phyloP scores from a whole-genome alignment of 1,284 basidiomycete genomes.

The Exobasidium rhododendri region DNA sequence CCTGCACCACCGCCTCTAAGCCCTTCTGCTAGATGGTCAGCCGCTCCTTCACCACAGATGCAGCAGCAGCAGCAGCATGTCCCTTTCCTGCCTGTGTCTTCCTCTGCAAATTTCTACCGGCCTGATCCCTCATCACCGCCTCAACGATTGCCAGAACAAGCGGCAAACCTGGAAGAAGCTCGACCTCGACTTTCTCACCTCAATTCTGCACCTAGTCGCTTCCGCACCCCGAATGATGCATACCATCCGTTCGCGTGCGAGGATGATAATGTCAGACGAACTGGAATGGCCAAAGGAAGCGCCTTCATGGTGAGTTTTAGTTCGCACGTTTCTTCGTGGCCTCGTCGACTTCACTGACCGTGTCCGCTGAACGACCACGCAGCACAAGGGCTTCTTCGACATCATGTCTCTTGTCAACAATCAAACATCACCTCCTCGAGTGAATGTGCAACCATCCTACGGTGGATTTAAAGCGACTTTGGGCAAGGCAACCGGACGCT shows the following conservation, averaged over 20 bases:
- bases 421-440: constrained; percentile 12
- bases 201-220: constrained; percentile 5
- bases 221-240: neutral
- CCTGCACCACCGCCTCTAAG: constrained; percentile 13
- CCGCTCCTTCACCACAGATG: neutral
- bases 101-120: neutral
- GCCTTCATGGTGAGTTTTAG: constrained; percentile 39
- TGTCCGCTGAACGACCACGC: no score
- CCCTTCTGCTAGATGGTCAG: constrained; percentile 15
- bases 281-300: constrained; percentile 25
- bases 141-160: neutral
- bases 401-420: constrained; percentile 47
- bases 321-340: no score
- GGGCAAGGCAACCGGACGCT: constrained; percentile 34
- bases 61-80: constrained; percentile 21
- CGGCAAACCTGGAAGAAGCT: neutral
- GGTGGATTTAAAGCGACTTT: constrained; percentile 24
- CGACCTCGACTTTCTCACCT: constrained; percentile 1
- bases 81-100: neutral
- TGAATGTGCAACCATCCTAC: neutral
- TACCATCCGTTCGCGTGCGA: neutral
- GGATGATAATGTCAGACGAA: neutral
- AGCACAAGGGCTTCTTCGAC: constrained; percentile 50
- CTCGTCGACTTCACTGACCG: no score
- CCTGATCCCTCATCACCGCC: neutral